phyloP scores from a whole-genome alignment of 108 stramenopile species.

The Chaetoceros muelleri region DNA sequence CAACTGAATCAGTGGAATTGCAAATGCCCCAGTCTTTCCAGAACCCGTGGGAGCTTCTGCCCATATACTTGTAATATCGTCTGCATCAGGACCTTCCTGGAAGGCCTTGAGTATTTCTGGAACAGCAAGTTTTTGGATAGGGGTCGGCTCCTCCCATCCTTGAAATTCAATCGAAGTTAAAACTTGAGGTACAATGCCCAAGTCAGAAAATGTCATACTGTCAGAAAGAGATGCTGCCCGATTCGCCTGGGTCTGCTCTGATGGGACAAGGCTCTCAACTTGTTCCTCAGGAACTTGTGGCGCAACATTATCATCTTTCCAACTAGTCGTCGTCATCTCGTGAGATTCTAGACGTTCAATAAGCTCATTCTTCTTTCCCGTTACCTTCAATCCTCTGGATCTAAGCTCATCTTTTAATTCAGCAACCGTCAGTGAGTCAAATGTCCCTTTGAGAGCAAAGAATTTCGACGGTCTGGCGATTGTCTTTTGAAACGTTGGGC shows the following conservation, averaged over 20 bases:
- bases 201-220: constrained; percentile 13
- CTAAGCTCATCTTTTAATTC: constrained; percentile 65
- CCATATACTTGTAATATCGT: constrained; percentile 26
- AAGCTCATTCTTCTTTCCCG: constrained; percentile 76
- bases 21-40: constrained; percentile 89
- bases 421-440: constrained; percentile 39
- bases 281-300: background rate
- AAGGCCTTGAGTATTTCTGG: constrained; percentile 39
- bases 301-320: background rate
- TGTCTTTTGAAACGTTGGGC: too few species aligned
- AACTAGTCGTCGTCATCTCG: background rate
- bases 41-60: constrained; percentile 70
- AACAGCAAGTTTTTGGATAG: constrained; percentile 54
- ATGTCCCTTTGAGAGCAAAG: too few species aligned
- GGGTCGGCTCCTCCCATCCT: constrained; percentile 51
- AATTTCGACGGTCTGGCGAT: too few species aligned
- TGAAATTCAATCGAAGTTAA: constrained; percentile 20
- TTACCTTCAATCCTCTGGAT: constrained; percentile 60
- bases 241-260: background rate
- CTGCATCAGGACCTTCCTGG: background rate
- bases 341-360: constrained; percentile 50
- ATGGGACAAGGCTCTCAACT: background rate
- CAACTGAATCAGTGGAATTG: constrained; percentile 75
- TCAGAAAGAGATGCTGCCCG: background rate
- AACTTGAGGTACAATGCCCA: constrained; percentile 18